These are phyloP conservation scores for Citrus unshiu DNA, from an alignment of 345 rosid genomes.

Conservation along the genomic window DNA sequence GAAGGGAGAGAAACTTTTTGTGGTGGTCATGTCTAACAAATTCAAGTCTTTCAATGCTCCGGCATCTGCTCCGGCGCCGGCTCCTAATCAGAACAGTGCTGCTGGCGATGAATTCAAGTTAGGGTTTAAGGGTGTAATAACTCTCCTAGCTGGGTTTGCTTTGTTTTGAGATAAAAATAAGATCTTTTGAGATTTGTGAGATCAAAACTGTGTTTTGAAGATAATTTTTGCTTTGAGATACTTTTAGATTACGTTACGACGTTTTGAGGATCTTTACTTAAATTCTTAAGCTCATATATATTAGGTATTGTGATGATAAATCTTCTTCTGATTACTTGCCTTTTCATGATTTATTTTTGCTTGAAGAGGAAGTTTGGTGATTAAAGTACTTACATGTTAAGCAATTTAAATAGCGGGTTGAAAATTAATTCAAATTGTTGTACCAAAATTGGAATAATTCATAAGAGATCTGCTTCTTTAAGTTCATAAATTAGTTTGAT, in stretches of 20 bases:
- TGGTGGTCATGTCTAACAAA: constrained; percentile 41
- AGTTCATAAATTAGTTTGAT: too few relatives aligned
- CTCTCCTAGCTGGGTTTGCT: neutral
- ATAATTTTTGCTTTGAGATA: neutral
- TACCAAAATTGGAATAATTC: too few relatives aligned
- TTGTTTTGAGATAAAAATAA: neutral
- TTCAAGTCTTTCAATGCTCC: neutral
- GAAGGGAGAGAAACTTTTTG: constrained; percentile 41
- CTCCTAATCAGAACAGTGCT: constrained; percentile 7
- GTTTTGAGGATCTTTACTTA: neutral
- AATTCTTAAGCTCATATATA: neutral
- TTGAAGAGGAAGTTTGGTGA: too few relatives aligned
- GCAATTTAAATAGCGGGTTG: too few relatives aligned
- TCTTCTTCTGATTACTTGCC: neutral
- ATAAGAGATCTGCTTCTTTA: too few relatives aligned
- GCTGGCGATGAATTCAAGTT: neutral
- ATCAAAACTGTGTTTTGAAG: neutral
- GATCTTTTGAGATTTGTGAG: neutral
- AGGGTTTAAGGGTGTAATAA: neutral
- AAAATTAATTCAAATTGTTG: too few relatives aligned
- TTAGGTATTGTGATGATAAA: neutral
- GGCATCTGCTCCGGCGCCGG: neutral
- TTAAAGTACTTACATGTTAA: too few relatives aligned
- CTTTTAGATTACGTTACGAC: neutral
- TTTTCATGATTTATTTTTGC: too few relatives aligned